Conservation (phyloP, 2,329 filamentous ascomycete genomes). For the Pseudogymnoascus sp. region DNA sequence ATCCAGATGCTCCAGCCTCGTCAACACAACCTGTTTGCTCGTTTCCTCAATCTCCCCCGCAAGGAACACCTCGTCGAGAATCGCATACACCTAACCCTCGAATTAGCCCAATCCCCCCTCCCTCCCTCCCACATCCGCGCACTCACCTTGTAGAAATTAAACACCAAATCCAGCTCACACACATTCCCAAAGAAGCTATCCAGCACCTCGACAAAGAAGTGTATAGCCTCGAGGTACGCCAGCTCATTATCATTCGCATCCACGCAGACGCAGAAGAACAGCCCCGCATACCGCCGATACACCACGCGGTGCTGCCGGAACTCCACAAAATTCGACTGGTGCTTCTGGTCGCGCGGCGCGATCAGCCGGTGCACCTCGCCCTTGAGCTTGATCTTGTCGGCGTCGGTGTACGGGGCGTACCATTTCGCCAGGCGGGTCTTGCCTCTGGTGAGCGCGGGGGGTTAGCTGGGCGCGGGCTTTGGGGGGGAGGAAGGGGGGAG, state of each 20-base stretch:
- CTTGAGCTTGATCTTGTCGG: constrained; percentile 98
- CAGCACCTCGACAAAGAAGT: constrained; percentile 98
- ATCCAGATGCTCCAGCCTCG: constrained; percentile 86
- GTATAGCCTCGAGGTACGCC: constrained; percentile 92
- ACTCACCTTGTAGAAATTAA: constrained; percentile 63
- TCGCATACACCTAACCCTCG: constrained; percentile 73
- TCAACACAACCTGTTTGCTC: constrained; percentile 94
- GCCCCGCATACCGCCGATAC: constrained; percentile 90
- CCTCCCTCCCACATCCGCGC: neutral
- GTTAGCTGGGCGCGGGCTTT: constrained; percentile 10
- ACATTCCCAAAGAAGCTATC: constrained; percentile 99
- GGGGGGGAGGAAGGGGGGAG: neutral
- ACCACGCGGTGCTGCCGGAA: constrained; percentile 92
- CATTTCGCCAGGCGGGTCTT: constrained; percentile 98
- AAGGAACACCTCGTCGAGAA: constrained; percentile 95
- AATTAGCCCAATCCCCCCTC: constrained; percentile 6
- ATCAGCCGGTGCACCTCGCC: constrained; percentile 98
- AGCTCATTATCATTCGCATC: constrained; percentile 99
- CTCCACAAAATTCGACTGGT: constrained; percentile 99
- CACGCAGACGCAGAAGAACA: constrained; percentile 99
- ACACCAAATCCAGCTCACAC: constrained; percentile 88
- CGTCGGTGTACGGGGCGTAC: constrained; percentile 97
- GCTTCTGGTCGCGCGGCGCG: constrained; percentile 95
- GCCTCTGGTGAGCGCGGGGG: constrained; percentile 50
- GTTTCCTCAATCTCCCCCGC: constrained; percentile 98